These are phyloP conservation scores for Ochromonas danica DNA, from an alignment of 108 stramenopile genomes.

Conservation along the genomic window DNA sequence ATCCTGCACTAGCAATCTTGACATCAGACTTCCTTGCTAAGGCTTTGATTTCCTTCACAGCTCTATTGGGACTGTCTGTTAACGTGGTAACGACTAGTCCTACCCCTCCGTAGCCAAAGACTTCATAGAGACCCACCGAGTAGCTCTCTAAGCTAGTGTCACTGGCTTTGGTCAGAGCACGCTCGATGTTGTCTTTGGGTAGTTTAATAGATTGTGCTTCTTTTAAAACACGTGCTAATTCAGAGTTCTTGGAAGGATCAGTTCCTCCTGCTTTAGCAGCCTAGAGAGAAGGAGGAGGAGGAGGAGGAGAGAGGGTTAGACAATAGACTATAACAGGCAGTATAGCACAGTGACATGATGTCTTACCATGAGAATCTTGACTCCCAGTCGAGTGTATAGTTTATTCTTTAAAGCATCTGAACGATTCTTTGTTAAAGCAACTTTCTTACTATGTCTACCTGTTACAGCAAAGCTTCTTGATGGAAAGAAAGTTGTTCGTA, in stretches of 20 bases:
- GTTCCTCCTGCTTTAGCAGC: conserved; percentile 22
- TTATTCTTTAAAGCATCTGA: conserved; percentile 29
- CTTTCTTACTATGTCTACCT: conserved; percentile 24
- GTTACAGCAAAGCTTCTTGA: conserved; percentile 26
- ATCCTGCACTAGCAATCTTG: conserved; percentile 19
- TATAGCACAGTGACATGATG: conserved; percentile 15
- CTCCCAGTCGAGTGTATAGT: conserved; percentile 19
- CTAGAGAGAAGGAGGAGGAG: not conserved
- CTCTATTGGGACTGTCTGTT: conserved; percentile 4
- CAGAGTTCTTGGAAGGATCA: not conserved
- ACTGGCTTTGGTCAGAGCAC: not conserved
- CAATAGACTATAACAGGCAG: no score
- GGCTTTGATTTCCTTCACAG: not conserved
- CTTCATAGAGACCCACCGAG: not conserved
- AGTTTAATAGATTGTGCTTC: not conserved
- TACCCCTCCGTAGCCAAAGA: conserved; percentile 4
- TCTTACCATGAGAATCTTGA: conserved; percentile 28
- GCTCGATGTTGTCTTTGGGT: conserved; percentile 12
- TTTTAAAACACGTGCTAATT: not conserved
- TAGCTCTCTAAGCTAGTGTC: not conserved
- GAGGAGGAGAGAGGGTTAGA: no score
- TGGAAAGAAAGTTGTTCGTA: conserved; percentile 9
- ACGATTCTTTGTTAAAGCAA: conserved; percentile 22
- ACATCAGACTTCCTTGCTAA: not conserved
- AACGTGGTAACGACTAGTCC: not conserved